Evolutionary conservation across 2,329 filamentous ascomycete genomes (phyloP), one percentile per base, ranked within the genome.

Genomic region (Epichloe bromicola): DNA sequence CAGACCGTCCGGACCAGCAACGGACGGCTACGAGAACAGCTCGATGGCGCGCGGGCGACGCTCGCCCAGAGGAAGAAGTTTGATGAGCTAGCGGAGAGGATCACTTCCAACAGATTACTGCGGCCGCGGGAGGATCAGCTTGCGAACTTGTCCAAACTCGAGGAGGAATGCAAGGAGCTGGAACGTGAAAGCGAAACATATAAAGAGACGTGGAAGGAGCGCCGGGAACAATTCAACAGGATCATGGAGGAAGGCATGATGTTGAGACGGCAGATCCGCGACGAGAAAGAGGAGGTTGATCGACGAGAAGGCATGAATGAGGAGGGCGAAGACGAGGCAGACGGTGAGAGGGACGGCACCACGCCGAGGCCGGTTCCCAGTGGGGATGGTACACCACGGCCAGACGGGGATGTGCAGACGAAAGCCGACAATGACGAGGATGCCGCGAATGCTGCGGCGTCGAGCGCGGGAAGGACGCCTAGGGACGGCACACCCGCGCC

Each of bases 211-310:
- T 96, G 90, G 90, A 74, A 79, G 41, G 89, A 95, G 67, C 77
- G 91, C 39, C 75, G 85, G 55, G 86, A 88, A 59, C 88, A 95
- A 67, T 95, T 96, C 66, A 86, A 84, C 52, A 78, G 81, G 51
- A 90, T 97, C 60, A 86, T 95, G 63, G 86, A 90, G 53, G 91
- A 96, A 70, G 88, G 88, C n/a, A 86, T 86, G 78, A 76, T 87
- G 56, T 76, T 97, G 65, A 75, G 90, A 52, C 77, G 87, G 46
- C 75, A 94, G 65, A 95, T 97, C 61, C 82, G 89, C 54, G 90
- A 95, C 61, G 91, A 96, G 73, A 95, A 95, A 70, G 90, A 95
- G 65, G 89, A 95, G 68, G 87, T 93, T 0, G 89, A 95, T 68
- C 75, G 88, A 41, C 79, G 88, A 50, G 88, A 94, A 66, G 88